Conservation (phyloP, 805 yeast species). For the Zygosaccharomyces siamensis region DNA sequence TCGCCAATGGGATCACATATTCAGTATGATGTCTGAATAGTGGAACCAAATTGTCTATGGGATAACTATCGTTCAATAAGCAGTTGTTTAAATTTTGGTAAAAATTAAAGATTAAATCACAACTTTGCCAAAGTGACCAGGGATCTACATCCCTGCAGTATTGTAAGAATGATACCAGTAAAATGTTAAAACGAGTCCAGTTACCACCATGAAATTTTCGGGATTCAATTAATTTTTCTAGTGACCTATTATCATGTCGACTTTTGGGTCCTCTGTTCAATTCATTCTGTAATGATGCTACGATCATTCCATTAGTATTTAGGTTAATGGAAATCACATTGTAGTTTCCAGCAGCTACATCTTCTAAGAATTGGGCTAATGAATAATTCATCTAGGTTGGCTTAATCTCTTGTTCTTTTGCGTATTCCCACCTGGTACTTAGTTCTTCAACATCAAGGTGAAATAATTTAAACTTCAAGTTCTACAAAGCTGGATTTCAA, state of each 20-base stretch:
- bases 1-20: conserved; percentile 33
- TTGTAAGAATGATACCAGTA: conserved; percentile 44
- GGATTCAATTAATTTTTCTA: conserved; percentile 20
- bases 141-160: conserved; percentile 51
- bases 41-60: conserved; percentile 30
- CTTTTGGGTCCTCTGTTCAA: conserved; percentile 7
- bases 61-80: conserved; percentile 39
- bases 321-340: conserved; percentile 31
- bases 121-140: conserved; percentile 44
- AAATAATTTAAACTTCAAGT: neutral
- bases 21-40: conserved; percentile 32
- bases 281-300: conserved; percentile 37
- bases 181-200: conserved; percentile 43
- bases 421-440: neutral
- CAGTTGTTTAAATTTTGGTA: conserved; percentile 43
- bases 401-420: neutral
- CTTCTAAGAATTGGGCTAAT: conserved; percentile 19
- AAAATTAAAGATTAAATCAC: conserved; percentile 43
- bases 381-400: conserved; percentile 10
- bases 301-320: conserved; percentile 25
- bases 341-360: conserved; percentile 17
- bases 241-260: conserved; percentile 9
- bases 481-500: neutral
- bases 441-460: neutral
- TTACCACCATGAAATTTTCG: conserved; percentile 16